Evolutionary conservation across 2,329 filamentous ascomycete species (phyloP), one percentile per base, ranked within the genome.

Genomic region (Macrophomina pseudophaseolina): DNA sequence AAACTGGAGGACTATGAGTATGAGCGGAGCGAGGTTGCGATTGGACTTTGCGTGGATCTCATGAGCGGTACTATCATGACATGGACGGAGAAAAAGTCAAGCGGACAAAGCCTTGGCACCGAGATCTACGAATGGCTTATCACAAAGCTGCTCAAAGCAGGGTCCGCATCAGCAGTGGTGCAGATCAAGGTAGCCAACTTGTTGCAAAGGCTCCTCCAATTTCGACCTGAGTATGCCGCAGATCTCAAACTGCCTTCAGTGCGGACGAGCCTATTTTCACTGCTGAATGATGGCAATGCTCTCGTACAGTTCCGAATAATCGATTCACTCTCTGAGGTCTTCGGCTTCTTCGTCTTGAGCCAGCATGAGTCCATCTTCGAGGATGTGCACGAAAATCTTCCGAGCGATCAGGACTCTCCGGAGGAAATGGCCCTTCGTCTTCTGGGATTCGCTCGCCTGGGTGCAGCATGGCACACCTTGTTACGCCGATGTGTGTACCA

Each of bases 361-460:
- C 84, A 90, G 53, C 95, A 99, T 72, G 92, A 96, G 66, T 87
- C 88, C 5, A 87, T 98, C 14, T 93, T 97, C 69, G 85, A 93
- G 42, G 93, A 98, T 74, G 86, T 99, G 12, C 81, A 96, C n/a
- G 84, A 87, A 18, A 91, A 85, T 70, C 83, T 99, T n/a, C 93
- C 94, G 0, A 85, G 84, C 3, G 88, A 96, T 69, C 82, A 86
- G 4, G 86, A 88, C 38, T 90, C 89, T 77, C 80, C 85, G 12
- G 94, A 97, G 77, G 94, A 93, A 0, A 94, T 98, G 71, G 92
- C 93, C 0, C 86, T 97, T 69, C 89, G 95, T 5, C 81, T 98
- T 2, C 87, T 91, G 69, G 87, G 92, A 8, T 81, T 98, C 11
- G 87, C 91, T 1, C 88, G 88, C 65, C 81, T 99, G 67, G 95